Evolutionary conservation across 2,329 filamentous ascomycete species (phyloP).

Genomic region (Ophiostoma australiae): DNA sequence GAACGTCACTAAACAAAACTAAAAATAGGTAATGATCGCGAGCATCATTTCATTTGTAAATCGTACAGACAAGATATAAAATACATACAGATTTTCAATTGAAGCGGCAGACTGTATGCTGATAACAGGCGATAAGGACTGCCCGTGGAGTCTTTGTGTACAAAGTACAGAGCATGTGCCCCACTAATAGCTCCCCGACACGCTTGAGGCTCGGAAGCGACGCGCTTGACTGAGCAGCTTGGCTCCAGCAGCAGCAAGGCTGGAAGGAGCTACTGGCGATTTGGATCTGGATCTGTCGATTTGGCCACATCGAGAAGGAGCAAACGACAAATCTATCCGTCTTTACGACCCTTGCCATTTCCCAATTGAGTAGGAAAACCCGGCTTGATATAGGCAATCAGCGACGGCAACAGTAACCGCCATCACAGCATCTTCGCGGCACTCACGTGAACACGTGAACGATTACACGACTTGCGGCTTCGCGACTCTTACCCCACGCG

Average conservation of each 20-base stretch:
- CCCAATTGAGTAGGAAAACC: neutral
- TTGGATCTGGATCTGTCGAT: neutral
- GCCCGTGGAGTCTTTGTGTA: neutral
- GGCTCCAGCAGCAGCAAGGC: conserved; percentile 3
- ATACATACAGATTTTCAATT: no score
- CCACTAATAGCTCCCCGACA: conserved; percentile 11
- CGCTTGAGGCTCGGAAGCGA: conserved; percentile 6
- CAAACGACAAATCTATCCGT: neutral
- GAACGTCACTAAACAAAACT: no score
- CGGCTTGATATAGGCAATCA: neutral
- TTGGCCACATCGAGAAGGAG: conserved; percentile 12
- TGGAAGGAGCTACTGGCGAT: conserved; percentile 5
- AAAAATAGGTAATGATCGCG: no score
- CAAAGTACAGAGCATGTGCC: no score
- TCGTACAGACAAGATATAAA: no score
- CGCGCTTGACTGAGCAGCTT: conserved; percentile 11
- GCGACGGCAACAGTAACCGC: no score
- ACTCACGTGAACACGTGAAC: conserved; percentile 7
- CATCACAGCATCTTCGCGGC: neutral
- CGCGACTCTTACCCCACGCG: neutral
- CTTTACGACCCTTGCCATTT: neutral
- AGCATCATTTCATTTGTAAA: no score
- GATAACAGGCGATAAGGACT: neutral
- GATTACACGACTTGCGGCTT: neutral
- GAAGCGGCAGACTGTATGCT: no score